Evolutionary conservation across 345 rosid species (phyloP).

Genomic region (Passiflora organensis): DNA sequence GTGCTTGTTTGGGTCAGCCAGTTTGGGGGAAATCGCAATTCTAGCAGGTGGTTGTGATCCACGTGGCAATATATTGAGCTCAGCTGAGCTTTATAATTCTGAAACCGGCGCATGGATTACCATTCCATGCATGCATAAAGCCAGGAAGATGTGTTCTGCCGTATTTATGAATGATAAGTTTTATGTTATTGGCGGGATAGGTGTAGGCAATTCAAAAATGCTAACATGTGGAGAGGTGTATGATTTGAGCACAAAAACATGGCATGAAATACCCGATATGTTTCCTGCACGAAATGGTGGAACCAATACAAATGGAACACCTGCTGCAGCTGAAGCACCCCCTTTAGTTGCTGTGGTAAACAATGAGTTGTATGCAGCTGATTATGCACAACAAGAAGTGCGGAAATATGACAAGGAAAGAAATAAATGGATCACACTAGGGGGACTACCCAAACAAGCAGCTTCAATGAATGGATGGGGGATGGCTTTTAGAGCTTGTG

Average conservation of each 20-base stretch:
- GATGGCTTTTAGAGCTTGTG: conserved; percentile 71
- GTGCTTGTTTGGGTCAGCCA: conserved; percentile 75
- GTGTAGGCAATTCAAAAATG: conserved; percentile 27
- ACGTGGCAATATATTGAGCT: conserved; percentile 42
- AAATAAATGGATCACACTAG: conserved; percentile 46
- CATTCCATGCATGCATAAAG: conserved; percentile 55
- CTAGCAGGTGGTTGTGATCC: conserved; percentile 78
- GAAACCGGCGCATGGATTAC: conserved; percentile 50
- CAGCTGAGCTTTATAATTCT: conserved; percentile 64
- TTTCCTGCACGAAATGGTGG: conserved; percentile 36
- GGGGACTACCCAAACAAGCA: conserved; percentile 51
- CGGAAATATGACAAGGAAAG: conserved; percentile 50
- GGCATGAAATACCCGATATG: conserved; percentile 66
- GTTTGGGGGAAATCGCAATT: conserved; percentile 56
- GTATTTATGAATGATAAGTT: conserved; percentile 80
- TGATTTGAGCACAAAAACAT: conserved; percentile 45
- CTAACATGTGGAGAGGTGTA: conserved; percentile 63
- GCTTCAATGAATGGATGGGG: conserved; percentile 81
- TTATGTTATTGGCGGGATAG: conserved; percentile 71
- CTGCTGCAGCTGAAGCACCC: conserved; percentile 54
- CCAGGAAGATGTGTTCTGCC: conserved; percentile 74
- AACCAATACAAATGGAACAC: conserved; percentile 13
- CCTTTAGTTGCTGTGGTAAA: conserved; percentile 73
- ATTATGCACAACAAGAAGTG: conserved; percentile 47
- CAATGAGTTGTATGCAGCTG: conserved; percentile 69